phyloP scores from a whole-genome alignment of 2,329 filamentous ascomycete genomes.

The Fusarium luffae region DNA sequence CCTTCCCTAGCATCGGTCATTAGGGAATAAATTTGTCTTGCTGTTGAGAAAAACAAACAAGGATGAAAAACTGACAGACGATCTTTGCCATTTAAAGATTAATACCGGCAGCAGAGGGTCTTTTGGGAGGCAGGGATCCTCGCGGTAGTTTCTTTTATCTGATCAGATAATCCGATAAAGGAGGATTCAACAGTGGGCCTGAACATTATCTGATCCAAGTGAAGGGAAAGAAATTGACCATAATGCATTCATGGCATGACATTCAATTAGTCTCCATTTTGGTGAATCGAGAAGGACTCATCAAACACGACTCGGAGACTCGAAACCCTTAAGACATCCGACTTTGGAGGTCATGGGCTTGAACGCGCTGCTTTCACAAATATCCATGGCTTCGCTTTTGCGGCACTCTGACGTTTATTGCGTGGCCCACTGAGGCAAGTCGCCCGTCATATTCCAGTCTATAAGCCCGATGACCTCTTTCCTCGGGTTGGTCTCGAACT shows the following conservation, averaged over 20 bases:
- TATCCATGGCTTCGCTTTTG: background rate
- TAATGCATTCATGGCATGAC: background rate
- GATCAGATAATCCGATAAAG: slow-evolving; percentile 33
- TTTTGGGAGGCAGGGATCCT: slow-evolving; percentile 16
- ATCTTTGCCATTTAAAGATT: slow-evolving; percentile 15
- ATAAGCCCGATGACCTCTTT: background rate
- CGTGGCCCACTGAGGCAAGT: background rate
- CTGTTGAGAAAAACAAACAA: slow-evolving; percentile 3
- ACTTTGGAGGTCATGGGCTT: background rate
- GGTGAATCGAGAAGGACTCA: background rate
- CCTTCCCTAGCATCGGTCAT: slow-evolving; percentile 5
- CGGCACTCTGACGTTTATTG: background rate
- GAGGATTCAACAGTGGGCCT: background rate
- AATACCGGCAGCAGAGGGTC: slow-evolving; percentile 12
- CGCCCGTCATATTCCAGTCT: background rate
- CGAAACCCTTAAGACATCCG: background rate
- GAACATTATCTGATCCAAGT: background rate
- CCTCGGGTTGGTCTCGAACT: background rate
- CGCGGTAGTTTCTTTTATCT: slow-evolving; percentile 24
- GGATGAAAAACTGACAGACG: background rate
- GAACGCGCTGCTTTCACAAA: background rate
- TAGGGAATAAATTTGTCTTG: background rate
- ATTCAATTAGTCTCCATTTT: background rate
- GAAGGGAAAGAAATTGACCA: background rate
- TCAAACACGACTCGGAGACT: background rate